phyloP scores from a whole-genome alignment of 768 basidiomycete genomes.

The Hypholoma sublateritium region DNA sequence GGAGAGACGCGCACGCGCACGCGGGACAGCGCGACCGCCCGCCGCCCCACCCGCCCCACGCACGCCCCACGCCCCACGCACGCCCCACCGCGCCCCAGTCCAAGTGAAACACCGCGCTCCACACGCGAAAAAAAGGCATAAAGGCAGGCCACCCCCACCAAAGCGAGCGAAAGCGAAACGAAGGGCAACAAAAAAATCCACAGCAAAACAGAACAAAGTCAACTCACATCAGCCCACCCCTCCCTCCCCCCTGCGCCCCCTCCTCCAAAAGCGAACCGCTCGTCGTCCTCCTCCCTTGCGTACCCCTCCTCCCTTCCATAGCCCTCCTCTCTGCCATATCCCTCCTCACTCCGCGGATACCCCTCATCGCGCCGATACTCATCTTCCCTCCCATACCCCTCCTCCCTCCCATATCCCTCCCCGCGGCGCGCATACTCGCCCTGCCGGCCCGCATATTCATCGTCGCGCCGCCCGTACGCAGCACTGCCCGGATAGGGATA shows the following conservation, averaged over 20 bases:
- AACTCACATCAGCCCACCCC: background rate
- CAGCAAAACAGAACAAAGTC: background rate
- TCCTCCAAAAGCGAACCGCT: background rate
- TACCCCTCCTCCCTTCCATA: background rate
- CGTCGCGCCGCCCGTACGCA: too few species aligned
- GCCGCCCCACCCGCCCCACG: too few species aligned
- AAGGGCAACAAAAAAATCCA: background rate
- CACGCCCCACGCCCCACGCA: too few species aligned
- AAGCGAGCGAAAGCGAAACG: conserved; percentile 4
- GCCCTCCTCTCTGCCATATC: conserved; percentile 23
- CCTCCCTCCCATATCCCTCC: conserved; percentile 26
- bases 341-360: background rate
- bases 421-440: background rate
- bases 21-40: too few species aligned
- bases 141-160: background rate
- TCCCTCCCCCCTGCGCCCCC: background rate
- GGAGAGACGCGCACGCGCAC: too few species aligned
- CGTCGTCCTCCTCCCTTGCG: background rate
- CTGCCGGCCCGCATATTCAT: background rate
- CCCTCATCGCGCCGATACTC: background rate
- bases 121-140: too few species aligned
- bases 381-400: conserved; percentile 5
- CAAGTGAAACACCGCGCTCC: too few species aligned
- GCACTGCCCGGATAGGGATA: too few species aligned
- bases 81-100: too few species aligned